Evolutionary conservation across 2,329 filamentous ascomycete species (phyloP).

Genomic region (Metarhizium humberi): DNA sequence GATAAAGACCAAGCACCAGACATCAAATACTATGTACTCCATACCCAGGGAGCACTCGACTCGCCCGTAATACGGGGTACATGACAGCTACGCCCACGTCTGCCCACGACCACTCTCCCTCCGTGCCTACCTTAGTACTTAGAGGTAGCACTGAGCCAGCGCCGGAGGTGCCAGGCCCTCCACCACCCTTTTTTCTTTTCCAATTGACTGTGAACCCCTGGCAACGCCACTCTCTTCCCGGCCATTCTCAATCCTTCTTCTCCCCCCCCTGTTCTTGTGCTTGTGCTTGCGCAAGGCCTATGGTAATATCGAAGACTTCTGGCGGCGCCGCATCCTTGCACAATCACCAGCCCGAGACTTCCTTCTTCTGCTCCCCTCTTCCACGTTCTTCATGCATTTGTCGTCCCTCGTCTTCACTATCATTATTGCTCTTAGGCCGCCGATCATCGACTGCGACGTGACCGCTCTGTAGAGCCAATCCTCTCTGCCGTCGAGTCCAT

Average conservation of each 20-base stretch:
- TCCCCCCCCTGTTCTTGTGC: background rate
- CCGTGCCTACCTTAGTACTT: background rate
- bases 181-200: background rate
- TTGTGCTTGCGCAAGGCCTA: background rate
- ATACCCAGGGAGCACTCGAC: no score
- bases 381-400: background rate
- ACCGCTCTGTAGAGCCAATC: background rate
- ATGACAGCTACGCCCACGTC: no score
- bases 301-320: slow-evolving; percentile 1
- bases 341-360: background rate
- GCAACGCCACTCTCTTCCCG: slow-evolving; percentile 3
- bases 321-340: background rate
- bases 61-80: no score
- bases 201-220: slow-evolving; percentile 2
- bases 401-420: background rate
- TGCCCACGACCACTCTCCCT: no score
- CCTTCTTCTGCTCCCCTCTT: background rate
- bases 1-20: no score
- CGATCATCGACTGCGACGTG: background rate
- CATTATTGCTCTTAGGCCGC: background rate
- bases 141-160: background rate
- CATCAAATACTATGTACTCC: no score
- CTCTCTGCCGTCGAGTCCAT: background rate
- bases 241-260: background rate
- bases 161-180: background rate